Base-by-base conservation (phyloP, 495 filamentous ascomycete species). In the Clohesyomyces aquaticus region DNA sequence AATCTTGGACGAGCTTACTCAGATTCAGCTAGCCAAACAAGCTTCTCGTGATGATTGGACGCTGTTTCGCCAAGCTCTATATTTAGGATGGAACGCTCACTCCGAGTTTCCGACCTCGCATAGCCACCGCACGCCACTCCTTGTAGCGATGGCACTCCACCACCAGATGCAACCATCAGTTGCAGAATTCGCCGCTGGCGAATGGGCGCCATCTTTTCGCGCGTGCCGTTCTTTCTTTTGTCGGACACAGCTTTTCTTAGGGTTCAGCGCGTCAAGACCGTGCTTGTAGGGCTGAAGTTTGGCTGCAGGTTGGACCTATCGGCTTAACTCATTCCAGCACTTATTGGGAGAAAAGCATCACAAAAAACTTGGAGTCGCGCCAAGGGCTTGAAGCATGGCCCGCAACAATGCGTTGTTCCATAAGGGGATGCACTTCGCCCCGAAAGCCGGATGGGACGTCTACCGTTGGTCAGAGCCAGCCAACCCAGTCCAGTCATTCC, bases 271-370 rank as follows among this genome's bases (percentile, higher is more conserved):
- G 32, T 38, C 32, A 6, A 14, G 32, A 38, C 32, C 32, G 32
- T 14, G 6, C 32, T 38, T 38, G 32, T 6, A 52, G 2, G 25
- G 49, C 25, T 22, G 25, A 29, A 9, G 43, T n/a, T 6, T 47
- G 8, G 4, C 19, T n/a, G 43, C 43, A n/a, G n/a, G 46, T 45
- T 42, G 23, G 21, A n/a, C 54, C 41, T 48, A 59, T 47, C 43
- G 35, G 16, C 12, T 29, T 35, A 25, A 16, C 55, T 59, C 8
- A 16, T 59, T 27, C 16, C 10, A 59, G 55, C 55, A 49, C 55
- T 59, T 48, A 27, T 59, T 23, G 23, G 43, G 55, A 59, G 55
- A 49, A 11, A 32, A 38, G 46, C n/a, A 45, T 59, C 42, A 18
- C 4, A 22, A 52, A 26, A 27, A 16, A 27, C 46, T 14, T 19